Evolutionary conservation across 176 grass and related monocot species (phyloP).

Genomic region (Oryza meyeriana): DNA sequence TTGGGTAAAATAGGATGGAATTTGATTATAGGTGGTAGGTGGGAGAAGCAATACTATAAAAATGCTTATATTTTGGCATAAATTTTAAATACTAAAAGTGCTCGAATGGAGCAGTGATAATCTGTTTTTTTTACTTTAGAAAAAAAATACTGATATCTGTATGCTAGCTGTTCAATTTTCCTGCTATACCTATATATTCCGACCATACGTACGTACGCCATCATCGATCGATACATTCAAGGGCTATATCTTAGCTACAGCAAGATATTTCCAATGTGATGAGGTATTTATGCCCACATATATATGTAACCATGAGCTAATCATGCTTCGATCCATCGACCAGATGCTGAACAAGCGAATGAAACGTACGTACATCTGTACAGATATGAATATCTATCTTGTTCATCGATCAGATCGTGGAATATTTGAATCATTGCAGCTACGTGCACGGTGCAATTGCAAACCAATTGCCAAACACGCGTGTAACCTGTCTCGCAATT

Average conservation of each 20-base stretch:
- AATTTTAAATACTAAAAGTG: too few relatives aligned
- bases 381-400: neutral
- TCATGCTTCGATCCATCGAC: neutral
- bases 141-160: neutral
- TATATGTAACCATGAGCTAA: too few relatives aligned
- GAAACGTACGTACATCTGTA: neutral
- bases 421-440: neutral
- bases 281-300: neutral
- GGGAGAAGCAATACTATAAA: too few relatives aligned
- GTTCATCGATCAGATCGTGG: neutral
- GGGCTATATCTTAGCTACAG: neutral
- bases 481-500: neutral
- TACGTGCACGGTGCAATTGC: neutral
- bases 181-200: neutral
- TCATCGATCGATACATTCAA: neutral
- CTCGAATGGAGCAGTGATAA: too few relatives aligned
- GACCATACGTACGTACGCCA: neutral
- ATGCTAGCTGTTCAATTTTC: neutral
- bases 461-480: neutral
- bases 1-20: too few relatives aligned
- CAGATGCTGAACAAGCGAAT: neutral
- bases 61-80: too few relatives aligned
- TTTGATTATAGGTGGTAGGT: too few relatives aligned
- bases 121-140: neutral
- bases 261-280: neutral